Conservation (phyloP, 129 eudicot genomes). For the Tanacetum coccineum region DNA sequence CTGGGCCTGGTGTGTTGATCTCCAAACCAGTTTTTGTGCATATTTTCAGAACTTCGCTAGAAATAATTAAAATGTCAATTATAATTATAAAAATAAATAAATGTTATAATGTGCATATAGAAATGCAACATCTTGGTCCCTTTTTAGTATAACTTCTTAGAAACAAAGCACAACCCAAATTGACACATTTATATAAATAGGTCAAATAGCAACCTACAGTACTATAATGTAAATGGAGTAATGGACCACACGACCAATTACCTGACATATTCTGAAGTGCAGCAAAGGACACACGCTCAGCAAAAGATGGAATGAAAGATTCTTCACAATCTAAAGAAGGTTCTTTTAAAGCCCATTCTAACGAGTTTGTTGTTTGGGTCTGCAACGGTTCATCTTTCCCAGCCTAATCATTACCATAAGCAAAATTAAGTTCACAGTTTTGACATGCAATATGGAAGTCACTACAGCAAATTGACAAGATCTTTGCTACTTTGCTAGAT, state of each 20-base stretch:
- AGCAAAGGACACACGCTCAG: constrained; percentile 67
- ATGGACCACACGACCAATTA: constrained; percentile 13
- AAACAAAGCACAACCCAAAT: too few species aligned
- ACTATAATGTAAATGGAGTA: not conserved
- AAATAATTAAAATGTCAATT: not conserved
- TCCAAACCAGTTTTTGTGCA: too few species aligned
- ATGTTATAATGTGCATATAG: not conserved
- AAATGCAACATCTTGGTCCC: not conserved
- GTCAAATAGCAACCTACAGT: too few species aligned
- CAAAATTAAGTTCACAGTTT: constrained; percentile 3
- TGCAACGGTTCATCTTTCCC: constrained; percentile 58
- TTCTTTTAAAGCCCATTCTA: constrained; percentile 59
- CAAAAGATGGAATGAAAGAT: constrained; percentile 54
- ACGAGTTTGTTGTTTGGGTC: constrained; percentile 52
- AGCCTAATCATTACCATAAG: constrained; percentile 35
- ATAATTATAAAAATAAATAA: not conserved
- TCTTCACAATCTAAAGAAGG: constrained; percentile 43
- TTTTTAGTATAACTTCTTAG: not conserved
- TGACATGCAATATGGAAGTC: not conserved
- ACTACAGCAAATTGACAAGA: too few species aligned
- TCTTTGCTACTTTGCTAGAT: too few species aligned
- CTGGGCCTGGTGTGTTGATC: too few species aligned
- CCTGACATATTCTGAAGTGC: constrained; percentile 73
- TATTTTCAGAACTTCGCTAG: too few species aligned
- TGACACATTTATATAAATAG: too few species aligned